Conservation (phyloP, 2,329 filamentous ascomycete genomes). For the Alternaria dauci region DNA sequence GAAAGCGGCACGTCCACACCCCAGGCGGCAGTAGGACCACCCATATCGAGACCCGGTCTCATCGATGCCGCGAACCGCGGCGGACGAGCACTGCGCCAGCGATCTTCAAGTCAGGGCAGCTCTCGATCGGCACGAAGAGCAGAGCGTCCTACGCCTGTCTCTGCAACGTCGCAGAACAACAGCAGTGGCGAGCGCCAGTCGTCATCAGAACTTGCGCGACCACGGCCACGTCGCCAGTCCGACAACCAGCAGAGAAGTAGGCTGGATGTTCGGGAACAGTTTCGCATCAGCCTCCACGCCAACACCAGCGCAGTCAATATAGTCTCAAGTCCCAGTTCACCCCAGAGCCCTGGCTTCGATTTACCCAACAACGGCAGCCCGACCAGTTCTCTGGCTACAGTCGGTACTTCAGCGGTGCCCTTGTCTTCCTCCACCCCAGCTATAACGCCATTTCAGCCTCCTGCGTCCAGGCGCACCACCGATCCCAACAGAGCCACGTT, state of each 20-base stretch:
- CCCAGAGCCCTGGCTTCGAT: conserved; percentile 39
- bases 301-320: conserved; percentile 17
- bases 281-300: conserved; percentile 38
- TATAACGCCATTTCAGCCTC: conserved; percentile 23
- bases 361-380: conserved; percentile 37
- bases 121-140: conserved; percentile 47
- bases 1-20: conserved; percentile 48
- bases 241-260: conserved; percentile 56
- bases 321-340: conserved; percentile 42
- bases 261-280: conserved; percentile 49
- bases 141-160: conserved; percentile 38
- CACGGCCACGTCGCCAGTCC: conserved; percentile 49
- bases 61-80: conserved; percentile 53
- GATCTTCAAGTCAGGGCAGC: conserved; percentile 61
- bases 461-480: conserved; percentile 43
- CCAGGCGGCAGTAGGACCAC: conserved; percentile 49
- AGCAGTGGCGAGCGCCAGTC: conserved; percentile 60
- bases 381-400: conserved; percentile 35
- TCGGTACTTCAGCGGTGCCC: conserved; percentile 31
- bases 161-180: conserved; percentile 58
- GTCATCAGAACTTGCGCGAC: conserved; percentile 31
- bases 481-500: conserved; percentile 38
- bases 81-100: conserved; percentile 38
- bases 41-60: conserved; percentile 58
- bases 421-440: conserved; percentile 29